These are phyloP conservation scores for Delonix regia DNA, from an alignment of 306 rosid species.

Conservation along the genomic window DNA sequence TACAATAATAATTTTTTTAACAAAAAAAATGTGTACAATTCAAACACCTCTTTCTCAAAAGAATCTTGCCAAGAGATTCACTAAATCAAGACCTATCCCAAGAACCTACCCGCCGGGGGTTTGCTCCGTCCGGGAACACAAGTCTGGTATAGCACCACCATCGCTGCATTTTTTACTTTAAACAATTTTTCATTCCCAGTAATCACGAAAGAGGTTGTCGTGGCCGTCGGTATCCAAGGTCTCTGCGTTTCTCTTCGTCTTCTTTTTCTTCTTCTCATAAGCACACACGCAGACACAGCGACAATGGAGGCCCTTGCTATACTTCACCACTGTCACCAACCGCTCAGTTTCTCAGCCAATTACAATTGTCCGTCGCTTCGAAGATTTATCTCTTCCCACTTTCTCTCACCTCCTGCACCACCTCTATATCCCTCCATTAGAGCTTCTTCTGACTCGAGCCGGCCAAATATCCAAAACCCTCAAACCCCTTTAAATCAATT, in stretches of 20 bases:
- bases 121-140: too few relatives aligned
- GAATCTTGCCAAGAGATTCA: too few relatives aligned
- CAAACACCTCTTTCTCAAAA: too few relatives aligned
- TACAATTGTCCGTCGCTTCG: background rate
- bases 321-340: slow-evolving; percentile 34
- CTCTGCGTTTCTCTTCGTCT: background rate
- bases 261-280: background rate
- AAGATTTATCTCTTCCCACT: slow-evolving; percentile 25
- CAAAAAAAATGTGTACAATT: too few relatives aligned
- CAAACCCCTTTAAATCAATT: slow-evolving; percentile 11
- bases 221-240: background rate
- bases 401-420: slow-evolving; percentile 26
- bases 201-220: background rate
- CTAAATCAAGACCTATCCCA: too few relatives aligned
- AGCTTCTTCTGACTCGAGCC: slow-evolving; percentile 33
- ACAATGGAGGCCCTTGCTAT: slow-evolving; percentile 14
- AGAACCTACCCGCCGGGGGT: too few relatives aligned
- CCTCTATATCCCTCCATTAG: slow-evolving; percentile 26
- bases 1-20: too few relatives aligned
- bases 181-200: too few relatives aligned
- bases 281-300: background rate
- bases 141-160: too few relatives aligned
- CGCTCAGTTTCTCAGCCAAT: background rate
- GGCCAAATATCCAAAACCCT: slow-evolving; percentile 26
- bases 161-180: too few relatives aligned